These are phyloP conservation scores for Xylaria sp. DNA, from an alignment of 2,329 filamentous ascomycete genomes.

Conservation along the genomic window DNA sequence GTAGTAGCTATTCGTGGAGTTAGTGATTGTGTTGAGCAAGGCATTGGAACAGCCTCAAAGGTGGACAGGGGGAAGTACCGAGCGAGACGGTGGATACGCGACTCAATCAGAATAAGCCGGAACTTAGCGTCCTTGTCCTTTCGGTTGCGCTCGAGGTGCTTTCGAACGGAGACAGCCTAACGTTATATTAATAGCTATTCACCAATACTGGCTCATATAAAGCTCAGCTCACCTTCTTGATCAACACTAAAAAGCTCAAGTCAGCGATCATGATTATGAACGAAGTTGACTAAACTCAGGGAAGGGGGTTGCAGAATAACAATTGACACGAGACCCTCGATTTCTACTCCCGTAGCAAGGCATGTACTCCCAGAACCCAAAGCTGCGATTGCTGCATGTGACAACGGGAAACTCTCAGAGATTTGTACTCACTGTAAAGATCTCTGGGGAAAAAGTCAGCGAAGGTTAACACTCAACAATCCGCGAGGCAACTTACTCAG, in stretches of 20 bases:
- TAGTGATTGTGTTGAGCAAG: neutral
- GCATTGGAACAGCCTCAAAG: neutral
- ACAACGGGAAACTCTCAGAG: no score
- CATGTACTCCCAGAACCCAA: neutral
- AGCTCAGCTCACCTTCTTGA: constrained; percentile 85
- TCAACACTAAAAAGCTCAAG: constrained; percentile 55
- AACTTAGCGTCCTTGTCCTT: constrained; percentile 99
- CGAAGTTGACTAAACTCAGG: neutral
- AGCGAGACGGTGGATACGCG: constrained; percentile 98
- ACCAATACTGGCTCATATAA: neutral
- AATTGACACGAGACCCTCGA: neutral
- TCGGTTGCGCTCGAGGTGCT: constrained; percentile 99
- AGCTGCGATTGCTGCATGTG: neutral
- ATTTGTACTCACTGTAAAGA: constrained; percentile 78
- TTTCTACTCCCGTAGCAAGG: neutral
- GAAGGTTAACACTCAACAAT: neutral
- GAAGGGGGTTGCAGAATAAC: neutral
- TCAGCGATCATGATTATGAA: constrained; percentile 6
- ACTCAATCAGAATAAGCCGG: constrained; percentile 99
- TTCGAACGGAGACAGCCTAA: constrained; percentile 95
- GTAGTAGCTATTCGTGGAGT: constrained; percentile 27
- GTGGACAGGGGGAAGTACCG: constrained; percentile 68
- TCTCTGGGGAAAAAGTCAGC: constrained; percentile 55
- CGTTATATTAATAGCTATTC: constrained; percentile 28
- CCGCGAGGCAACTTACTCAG: constrained; percentile 58